Base-by-base conservation (phyloP, 805 yeast species). In the Hanseniaspora meyeri region DNA sequence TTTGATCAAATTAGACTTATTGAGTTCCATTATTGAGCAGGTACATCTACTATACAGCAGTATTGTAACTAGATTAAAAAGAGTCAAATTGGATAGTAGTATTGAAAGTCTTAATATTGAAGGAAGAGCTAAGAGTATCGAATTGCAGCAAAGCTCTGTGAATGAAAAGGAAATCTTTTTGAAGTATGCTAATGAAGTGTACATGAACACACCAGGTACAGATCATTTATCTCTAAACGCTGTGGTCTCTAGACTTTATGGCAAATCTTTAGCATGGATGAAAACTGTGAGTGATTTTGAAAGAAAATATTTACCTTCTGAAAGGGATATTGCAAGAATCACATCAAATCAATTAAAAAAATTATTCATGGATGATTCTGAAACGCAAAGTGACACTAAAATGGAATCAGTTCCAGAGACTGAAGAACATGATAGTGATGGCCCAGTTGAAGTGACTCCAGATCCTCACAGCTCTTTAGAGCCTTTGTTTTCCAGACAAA, bases 261-360 rank as follows among this genome's bases (percentile, higher is more conserved):
- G 85, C 57, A 70, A 82, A 32, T 90, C 95, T 2, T 89, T 87
- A 24, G 78, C 74, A 43, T 93, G 97, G 97, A 96, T 91, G 68
- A 63, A 69, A 24, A 95, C 84, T 57, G 89, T 93, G 63, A 76
- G 80, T 39, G 85, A 80, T 8, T 91, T 93, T 70, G 97, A 87
- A 59, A 76, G 77, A 46, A 75, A 76, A 20, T 93, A 78, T 65
- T 76, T 91, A 59, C 97, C 97, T 1, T 81, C 95, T 9, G 97
- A 93, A 67, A 87, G 83, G 63, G 98, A 93, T 74, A 86, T 93
- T 61, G 82, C 95, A 5, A 76, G 87, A 60, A 86, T 93, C 46
- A 90, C 98, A 1, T 85, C 95, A 4, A 83, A 83, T 62, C 97
- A 91, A 65, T 72, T 91, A 63, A 80, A 82, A 59, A 85, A 83